These are phyloP conservation scores for Malus fusca DNA, from an alignment of 306 rosid genomes.

Conservation along the genomic window DNA sequence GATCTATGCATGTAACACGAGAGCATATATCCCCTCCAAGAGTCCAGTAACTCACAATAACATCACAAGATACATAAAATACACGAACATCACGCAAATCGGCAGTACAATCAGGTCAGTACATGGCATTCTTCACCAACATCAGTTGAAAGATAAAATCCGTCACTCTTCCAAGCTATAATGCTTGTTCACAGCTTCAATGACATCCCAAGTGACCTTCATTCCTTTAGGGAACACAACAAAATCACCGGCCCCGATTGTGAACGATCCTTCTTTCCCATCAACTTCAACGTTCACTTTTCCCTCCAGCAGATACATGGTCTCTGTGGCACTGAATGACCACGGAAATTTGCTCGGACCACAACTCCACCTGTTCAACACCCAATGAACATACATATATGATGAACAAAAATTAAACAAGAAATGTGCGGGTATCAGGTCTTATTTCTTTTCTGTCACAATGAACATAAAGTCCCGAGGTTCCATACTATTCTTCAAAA, in stretches of 20 bases:
- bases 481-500: not conserved
- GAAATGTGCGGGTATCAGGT: not conserved
- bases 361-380: not conserved
- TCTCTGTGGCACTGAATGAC: constrained; percentile 1
- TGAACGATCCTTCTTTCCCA: constrained; percentile 6
- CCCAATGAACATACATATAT: too few relatives aligned
- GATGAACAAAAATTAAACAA: not conserved
- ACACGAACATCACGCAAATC: not conserved
- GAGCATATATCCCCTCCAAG: not conserved
- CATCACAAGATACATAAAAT: too few relatives aligned
- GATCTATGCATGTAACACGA: not conserved
- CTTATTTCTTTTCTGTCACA: not conserved
- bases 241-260: not conserved
- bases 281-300: constrained; percentile 2
- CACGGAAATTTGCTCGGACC: constrained; percentile 12
- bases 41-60: not conserved
- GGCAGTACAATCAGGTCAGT: not conserved
- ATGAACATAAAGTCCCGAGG: not conserved
- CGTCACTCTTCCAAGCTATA: not conserved
- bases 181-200: constrained; percentile 2
- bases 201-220: constrained; percentile 13
- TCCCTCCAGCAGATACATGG: constrained; percentile 6
- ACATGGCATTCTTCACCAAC: not conserved
- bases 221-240: constrained; percentile 12
- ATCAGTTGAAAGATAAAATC: not conserved